Conservation (phyloP, 1,284 basidiomycete genomes). For the Naganishia sp. region DNA sequence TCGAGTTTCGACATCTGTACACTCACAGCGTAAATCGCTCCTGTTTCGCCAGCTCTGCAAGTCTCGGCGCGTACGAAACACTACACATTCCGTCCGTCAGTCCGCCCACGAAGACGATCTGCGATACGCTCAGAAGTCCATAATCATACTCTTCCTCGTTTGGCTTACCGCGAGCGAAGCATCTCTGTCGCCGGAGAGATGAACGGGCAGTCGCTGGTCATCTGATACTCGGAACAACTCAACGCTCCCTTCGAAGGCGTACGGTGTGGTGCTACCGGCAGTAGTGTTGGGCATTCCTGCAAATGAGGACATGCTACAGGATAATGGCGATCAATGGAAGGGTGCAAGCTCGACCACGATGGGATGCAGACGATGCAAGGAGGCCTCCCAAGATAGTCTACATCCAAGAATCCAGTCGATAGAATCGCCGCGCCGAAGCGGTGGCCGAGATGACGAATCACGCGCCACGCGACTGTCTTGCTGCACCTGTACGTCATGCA, state of each 20-base stretch:
- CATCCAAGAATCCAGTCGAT: not conserved
- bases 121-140: not conserved
- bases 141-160: not conserved
- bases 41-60: constrained; percentile 40
- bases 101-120: constrained; percentile 51
- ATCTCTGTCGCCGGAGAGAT: constrained; percentile 17
- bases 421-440: not conserved
- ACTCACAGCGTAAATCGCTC: constrained; percentile 52
- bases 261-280: not conserved
- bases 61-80: constrained; percentile 42
- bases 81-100: constrained; percentile 48
- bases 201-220: constrained; percentile 18
- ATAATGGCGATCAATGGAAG: no score
- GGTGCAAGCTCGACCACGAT: no score
- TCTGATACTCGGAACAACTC: constrained; percentile 20
- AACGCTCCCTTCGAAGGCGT: constrained; percentile 8
- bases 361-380: not conserved
- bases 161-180: constrained; percentile 11
- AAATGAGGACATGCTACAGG: constrained; percentile 1
- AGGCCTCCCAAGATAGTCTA: no score
- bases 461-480: not conserved
- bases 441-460: not conserved
- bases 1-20: not conserved
- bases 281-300: constrained; percentile 23
- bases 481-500: no score